Conservation (phyloP, 2,329 filamentous ascomycete genomes). For the Stemphylium vesicarium region DNA sequence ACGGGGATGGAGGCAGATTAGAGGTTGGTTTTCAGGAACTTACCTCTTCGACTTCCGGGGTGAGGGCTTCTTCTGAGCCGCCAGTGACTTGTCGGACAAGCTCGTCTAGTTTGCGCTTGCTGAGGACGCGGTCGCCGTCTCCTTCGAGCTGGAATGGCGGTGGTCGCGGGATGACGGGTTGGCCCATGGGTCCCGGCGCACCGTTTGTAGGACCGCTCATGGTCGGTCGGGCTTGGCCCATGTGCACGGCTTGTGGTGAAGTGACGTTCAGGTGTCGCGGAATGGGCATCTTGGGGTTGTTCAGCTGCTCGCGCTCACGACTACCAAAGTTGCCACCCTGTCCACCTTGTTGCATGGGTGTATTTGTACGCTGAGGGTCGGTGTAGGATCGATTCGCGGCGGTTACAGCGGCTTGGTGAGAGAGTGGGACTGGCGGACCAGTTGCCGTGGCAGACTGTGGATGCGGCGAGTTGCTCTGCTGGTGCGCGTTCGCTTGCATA, state of each 20-base stretch:
- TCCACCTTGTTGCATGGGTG: slow-evolving; percentile 41
- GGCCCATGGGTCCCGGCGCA: slow-evolving; percentile 81
- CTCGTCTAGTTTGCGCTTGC: slow-evolving; percentile 96
- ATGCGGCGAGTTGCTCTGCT: slow-evolving; percentile 48
- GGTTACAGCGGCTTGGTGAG: slow-evolving; percentile 54
- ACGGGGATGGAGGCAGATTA: neutral
- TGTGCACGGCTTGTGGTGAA: slow-evolving; percentile 74
- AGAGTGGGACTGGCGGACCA: slow-evolving; percentile 49
- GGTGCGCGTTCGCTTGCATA: slow-evolving; percentile 43
- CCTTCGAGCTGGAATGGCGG: slow-evolving; percentile 87
- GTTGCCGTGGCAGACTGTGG: slow-evolving; percentile 44
- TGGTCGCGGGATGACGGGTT: slow-evolving; percentile 82
- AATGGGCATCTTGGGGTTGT: slow-evolving; percentile 76
- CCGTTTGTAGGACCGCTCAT: slow-evolving; percentile 77
- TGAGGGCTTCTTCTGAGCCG: slow-evolving; percentile 77
- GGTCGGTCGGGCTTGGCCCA: slow-evolving; percentile 79
- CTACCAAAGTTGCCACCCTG: slow-evolving; percentile 43
- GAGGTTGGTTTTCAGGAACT: slow-evolving; percentile 27
- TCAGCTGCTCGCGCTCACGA: slow-evolving; percentile 48
- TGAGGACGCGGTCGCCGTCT: slow-evolving; percentile 90
- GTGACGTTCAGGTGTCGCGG: slow-evolving; percentile 78
- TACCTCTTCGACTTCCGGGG: slow-evolving; percentile 96
- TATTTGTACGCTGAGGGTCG: slow-evolving; percentile 42
- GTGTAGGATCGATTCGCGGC: slow-evolving; percentile 50
- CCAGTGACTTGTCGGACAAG: slow-evolving; percentile 93